These are phyloP conservation scores for Penicillium arizonense DNA, from an alignment of 495 filamentous ascomycete genomes.

Conservation along the genomic window DNA sequence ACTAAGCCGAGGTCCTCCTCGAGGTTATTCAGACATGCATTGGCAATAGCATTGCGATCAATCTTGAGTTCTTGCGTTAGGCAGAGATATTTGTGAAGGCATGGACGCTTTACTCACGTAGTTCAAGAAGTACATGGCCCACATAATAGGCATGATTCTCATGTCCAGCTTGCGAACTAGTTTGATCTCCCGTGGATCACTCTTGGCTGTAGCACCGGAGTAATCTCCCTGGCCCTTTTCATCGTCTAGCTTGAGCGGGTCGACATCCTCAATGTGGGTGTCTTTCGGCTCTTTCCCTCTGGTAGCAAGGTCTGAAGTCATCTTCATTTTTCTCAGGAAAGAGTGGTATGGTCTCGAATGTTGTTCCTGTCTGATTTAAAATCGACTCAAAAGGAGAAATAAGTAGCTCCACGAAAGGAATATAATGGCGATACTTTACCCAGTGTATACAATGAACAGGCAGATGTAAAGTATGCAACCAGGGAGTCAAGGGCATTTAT, in stretches of 20 bases:
- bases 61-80: neutral
- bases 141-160: conserved; percentile 41
- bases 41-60: conserved; percentile 18
- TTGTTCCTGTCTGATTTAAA: neutral
- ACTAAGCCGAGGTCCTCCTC: conserved; percentile 37
- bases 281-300: neutral
- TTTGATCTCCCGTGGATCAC: conserved; percentile 6
- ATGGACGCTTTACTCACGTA: conserved; percentile 14
- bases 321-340: neutral
- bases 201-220: conserved; percentile 9
- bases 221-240: conserved; percentile 9
- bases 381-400: neutral
- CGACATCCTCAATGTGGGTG: conserved; percentile 1
- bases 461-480: neutral
- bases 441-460: neutral
- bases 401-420: neutral
- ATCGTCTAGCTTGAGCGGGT: neutral
- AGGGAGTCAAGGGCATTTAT: neutral
- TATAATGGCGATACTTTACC: neutral
- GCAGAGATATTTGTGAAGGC: neutral
- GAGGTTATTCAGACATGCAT: conserved; percentile 28
- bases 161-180: conserved; percentile 48
- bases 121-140: conserved; percentile 45
- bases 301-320: neutral
- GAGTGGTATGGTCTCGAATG: neutral